Evolutionary conservation across 2,329 filamentous ascomycete species (phyloP).

Genomic region (Venturia effusa): DNA sequence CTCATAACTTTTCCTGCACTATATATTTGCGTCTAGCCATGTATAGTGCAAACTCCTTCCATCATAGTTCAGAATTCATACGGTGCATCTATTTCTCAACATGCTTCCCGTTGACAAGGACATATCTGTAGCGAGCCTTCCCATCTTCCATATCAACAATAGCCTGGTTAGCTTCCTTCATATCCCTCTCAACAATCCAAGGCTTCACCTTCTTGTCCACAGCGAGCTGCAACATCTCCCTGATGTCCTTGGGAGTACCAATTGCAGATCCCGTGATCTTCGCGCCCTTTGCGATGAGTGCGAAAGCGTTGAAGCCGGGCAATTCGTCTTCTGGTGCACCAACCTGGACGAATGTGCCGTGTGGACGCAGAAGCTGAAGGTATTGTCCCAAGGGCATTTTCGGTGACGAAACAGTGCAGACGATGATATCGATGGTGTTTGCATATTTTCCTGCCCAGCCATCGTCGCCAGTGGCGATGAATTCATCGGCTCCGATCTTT

Average conservation of each 20-base stretch:
- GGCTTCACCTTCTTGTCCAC: constrained; percentile 47
- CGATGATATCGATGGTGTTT: constrained; percentile 41
- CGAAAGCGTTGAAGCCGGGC: constrained; percentile 41
- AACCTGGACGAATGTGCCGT: constrained; percentile 51
- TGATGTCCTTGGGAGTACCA: constrained; percentile 46
- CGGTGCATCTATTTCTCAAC: background rate
- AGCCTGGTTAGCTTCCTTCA: constrained; percentile 48
- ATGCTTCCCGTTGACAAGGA: constrained; percentile 25
- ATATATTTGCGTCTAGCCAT: too few species aligned
- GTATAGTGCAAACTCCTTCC: too few species aligned
- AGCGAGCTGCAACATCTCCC: constrained; percentile 51
- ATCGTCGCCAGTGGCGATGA: constrained; percentile 42
- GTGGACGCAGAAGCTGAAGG: constrained; percentile 42
- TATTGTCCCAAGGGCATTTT: constrained; percentile 50
- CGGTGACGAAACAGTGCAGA: constrained; percentile 40
- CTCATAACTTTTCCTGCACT: too few species aligned
- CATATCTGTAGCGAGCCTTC: constrained; percentile 37
- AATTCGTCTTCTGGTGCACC: constrained; percentile 46
- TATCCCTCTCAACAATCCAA: constrained; percentile 50
- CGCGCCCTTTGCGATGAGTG: constrained; percentile 42
- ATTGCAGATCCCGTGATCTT: constrained; percentile 36
- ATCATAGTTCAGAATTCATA: too few species aligned
- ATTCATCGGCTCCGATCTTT: constrained; percentile 46
- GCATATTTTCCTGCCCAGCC: constrained; percentile 44
- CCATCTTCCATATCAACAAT: constrained; percentile 47